phyloP scores from a whole-genome alignment of 257 asterid genomes.

The Petunia axillaris region DNA sequence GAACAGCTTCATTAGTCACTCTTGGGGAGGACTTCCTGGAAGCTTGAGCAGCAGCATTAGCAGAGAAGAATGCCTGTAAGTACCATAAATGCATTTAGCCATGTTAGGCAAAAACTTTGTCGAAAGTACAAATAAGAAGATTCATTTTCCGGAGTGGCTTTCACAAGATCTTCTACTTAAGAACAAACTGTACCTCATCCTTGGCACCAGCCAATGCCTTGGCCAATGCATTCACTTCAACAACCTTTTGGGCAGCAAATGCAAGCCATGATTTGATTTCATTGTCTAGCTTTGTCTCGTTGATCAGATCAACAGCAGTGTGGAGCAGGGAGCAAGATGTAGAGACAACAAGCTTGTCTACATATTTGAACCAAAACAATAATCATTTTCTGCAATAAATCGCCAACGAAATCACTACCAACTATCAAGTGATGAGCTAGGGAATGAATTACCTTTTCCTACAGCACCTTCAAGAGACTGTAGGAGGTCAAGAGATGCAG shows the following conservation, averaged over 20 bases:
- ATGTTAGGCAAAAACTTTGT: background rate
- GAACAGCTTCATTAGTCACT: conserved; percentile 89
- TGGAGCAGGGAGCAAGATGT: conserved; percentile 90
- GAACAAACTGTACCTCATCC: conserved; percentile 65
- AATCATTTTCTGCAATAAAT: background rate
- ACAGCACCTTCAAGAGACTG: conserved; percentile 77
- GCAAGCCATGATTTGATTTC: conserved; percentile 98
- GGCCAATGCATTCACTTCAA: conserved; percentile 93
- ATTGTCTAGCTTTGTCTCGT: conserved; percentile 81
- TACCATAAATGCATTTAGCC: conserved; percentile 24
- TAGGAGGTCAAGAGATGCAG: conserved; percentile 65
- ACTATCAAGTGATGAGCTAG: background rate
- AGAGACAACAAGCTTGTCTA: conserved; percentile 95
- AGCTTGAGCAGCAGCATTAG: conserved; percentile 90
- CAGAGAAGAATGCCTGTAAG: conserved; percentile 74
- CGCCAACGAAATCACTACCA: conserved; percentile 7
- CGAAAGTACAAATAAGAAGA: background rate
- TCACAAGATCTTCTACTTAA: background rate
- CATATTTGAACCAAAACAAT: background rate
- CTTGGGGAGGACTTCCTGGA: conserved; percentile 95
- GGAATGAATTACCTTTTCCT: conserved; percentile 67
- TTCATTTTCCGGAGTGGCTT: background rate
- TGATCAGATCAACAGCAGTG: conserved; percentile 92
- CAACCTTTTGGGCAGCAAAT: conserved; percentile 93
- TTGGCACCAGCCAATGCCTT: conserved; percentile 82